These are phyloP conservation scores for Flaveria floridana DNA, from an alignment of 140 eudicot genomes.

Conservation along the genomic window DNA sequence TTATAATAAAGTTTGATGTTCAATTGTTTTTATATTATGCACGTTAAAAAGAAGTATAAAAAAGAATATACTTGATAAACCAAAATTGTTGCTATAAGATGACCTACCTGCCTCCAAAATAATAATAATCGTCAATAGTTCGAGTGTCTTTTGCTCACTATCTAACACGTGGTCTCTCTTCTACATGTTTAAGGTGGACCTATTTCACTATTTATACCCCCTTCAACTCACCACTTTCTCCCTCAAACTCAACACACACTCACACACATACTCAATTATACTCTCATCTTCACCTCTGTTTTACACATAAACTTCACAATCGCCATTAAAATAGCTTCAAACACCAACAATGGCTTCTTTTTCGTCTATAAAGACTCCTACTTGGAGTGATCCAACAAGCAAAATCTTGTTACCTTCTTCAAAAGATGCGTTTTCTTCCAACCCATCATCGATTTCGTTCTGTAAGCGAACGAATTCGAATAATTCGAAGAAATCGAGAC, in stretches of 20 bases:
- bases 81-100: constrained; percentile 9
- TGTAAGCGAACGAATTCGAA: not conserved
- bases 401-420: constrained; percentile 23
- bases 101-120: constrained; percentile 25
- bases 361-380: constrained; percentile 20
- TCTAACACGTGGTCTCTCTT: constrained; percentile 56
- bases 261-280: not conserved
- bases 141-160: constrained; percentile 23
- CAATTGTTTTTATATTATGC: not conserved
- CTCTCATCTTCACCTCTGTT: not conserved
- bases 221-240: constrained; percentile 29
- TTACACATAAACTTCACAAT: not conserved
- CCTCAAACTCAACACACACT: not conserved
- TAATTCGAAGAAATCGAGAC: not conserved
- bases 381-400: constrained; percentile 37
- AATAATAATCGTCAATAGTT: constrained; percentile 19
- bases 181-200: constrained; percentile 40
- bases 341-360: constrained; percentile 46
- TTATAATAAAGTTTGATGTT: not conserved
- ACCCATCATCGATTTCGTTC: constrained; percentile 30
- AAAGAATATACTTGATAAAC: constrained; percentile 24
- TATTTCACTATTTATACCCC: constrained; percentile 47
- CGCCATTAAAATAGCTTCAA: constrained; percentile 21
- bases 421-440: constrained; percentile 6
- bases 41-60: not conserved